Evolutionary conservation across 2,329 filamentous ascomycete species (phyloP).

Genomic region (Gnomoniopsis smithogilvyi): DNA sequence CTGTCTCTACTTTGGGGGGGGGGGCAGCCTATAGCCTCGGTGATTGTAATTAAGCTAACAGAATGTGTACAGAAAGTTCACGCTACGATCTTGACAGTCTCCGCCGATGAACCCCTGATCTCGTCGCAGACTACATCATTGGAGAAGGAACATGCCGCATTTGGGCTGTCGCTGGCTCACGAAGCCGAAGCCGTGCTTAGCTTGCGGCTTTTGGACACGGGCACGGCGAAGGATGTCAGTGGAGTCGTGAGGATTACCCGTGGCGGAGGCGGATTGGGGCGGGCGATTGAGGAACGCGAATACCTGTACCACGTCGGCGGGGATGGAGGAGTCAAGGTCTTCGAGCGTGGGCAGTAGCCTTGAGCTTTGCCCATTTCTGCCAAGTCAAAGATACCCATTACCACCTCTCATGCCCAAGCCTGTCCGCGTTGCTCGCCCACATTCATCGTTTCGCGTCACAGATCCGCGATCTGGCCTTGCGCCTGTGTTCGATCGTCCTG

Average conservation of each 20-base stretch:
- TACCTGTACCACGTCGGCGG: slow-evolving; percentile 76
- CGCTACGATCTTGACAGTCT: slow-evolving; percentile 62
- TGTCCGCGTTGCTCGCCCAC: background rate
- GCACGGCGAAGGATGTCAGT: slow-evolving; percentile 85
- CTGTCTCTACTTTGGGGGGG: too few species aligned
- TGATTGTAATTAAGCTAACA: too few species aligned
- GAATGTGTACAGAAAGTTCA: slow-evolving; percentile 50
- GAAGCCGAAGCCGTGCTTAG: slow-evolving; percentile 69
- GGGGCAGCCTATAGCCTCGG: too few species aligned
- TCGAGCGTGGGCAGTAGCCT: slow-evolving; percentile 68
- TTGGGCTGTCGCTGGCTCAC: slow-evolving; percentile 72
- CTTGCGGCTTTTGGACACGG: slow-evolving; percentile 76
- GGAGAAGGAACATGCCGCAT: slow-evolving; percentile 68
- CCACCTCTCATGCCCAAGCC: slow-evolving; percentile 4
- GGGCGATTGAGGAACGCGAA: slow-evolving; percentile 58
- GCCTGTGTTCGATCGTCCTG: background rate
- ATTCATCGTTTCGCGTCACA: background rate
- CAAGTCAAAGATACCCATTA: slow-evolving; percentile 12
- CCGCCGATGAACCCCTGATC: slow-evolving; percentile 73
- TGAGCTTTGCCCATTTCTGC: slow-evolving; percentile 9
- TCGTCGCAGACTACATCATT: slow-evolving; percentile 58
- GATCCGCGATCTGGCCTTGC: background rate
- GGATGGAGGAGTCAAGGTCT: slow-evolving; percentile 78
- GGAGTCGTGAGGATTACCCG: slow-evolving; percentile 77
- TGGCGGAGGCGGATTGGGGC: slow-evolving; percentile 37